Evolutionary conservation across 805 yeast species (phyloP).

Genomic region (Saccharomycopsis schoenii): DNA sequence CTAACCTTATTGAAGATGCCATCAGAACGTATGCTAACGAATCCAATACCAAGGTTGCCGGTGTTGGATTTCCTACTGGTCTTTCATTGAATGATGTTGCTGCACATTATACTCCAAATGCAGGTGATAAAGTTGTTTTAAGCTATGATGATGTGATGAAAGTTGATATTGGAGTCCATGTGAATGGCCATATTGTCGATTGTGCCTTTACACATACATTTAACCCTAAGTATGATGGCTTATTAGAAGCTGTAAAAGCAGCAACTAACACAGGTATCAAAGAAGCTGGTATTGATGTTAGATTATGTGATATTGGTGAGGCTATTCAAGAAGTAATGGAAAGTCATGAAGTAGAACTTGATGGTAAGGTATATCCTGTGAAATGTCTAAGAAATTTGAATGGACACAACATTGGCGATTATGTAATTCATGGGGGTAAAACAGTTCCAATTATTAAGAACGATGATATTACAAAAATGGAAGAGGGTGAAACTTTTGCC

Average conservation of each 20-base stretch:
- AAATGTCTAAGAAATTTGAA: slow-evolving; percentile 85
- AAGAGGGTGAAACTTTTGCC: slow-evolving; percentile 96
- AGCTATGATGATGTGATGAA: slow-evolving; percentile 89
- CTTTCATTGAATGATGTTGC: slow-evolving; percentile 88
- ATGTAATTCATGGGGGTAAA: slow-evolving; percentile 86
- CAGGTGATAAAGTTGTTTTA: slow-evolving; percentile 79
- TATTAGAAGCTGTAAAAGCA: slow-evolving; percentile 76
- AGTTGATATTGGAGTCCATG: slow-evolving; percentile 94
- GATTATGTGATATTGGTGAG: slow-evolving; percentile 91
- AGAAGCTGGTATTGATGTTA: slow-evolving; percentile 92
- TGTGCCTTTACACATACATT: slow-evolving; percentile 91
- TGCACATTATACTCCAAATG: slow-evolving; percentile 96
- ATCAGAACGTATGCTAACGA: slow-evolving; percentile 57
- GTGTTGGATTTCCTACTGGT: slow-evolving; percentile 99
- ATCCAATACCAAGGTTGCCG: slow-evolving; percentile 49
- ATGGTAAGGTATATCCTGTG: slow-evolving; percentile 77
- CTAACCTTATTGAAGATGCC: slow-evolving; percentile 79
- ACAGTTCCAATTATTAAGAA: slow-evolving; percentile 93
- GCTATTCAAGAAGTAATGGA: slow-evolving; percentile 97
- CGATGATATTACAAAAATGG: slow-evolving; percentile 94
- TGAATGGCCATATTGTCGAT: slow-evolving; percentile 88
- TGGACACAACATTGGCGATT: slow-evolving; percentile 88
- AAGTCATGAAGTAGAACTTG: slow-evolving; percentile 82
- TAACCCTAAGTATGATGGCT: slow-evolving; percentile 69
- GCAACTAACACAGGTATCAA: slow-evolving; percentile 91